Percentiles rank a stretch among this genome's conserved stretches.
Evolutionary conservation across 2,329 filamentous ascomycete species (phyloP).

Genomic region (Penicillium brasilianum): DNA sequence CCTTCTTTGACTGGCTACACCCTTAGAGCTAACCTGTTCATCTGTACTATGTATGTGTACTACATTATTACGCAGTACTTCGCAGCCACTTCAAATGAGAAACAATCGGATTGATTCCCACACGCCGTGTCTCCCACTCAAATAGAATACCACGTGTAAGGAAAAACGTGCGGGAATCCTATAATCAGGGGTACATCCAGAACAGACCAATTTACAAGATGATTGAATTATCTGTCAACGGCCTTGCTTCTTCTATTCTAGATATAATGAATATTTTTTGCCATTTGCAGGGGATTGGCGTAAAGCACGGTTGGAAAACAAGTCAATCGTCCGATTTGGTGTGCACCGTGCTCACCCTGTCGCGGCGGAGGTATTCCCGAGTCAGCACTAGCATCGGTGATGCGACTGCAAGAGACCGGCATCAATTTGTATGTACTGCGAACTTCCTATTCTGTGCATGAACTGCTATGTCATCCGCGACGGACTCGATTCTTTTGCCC

Average conservation of each 20-base stretch:
- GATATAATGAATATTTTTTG: neutral
- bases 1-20: neutral
- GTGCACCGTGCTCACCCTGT: constrained; percentile 6
- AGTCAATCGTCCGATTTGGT: constrained; percentile 9
- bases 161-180: neutral
- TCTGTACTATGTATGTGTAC: neutral
- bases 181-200: no score
- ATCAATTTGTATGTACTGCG: neutral
- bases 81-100: neutral
- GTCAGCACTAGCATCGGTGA: constrained; percentile 21
- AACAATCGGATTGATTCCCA: neutral
- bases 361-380: constrained; percentile 14
- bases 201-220: neutral
- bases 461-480: neutral
- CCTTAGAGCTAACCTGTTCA: neutral
- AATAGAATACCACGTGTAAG: neutral
- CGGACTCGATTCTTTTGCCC: no score
- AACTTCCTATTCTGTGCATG: neutral
- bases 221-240: neutral
- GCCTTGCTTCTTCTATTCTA: neutral
- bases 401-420: constrained; percentile 10
- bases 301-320: neutral
- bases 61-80: neutral
- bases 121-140: no score
- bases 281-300: neutral